Conservation (phyloP, 2,329 filamentous ascomycete genomes). For the Pleoardoris graminearum region DNA sequence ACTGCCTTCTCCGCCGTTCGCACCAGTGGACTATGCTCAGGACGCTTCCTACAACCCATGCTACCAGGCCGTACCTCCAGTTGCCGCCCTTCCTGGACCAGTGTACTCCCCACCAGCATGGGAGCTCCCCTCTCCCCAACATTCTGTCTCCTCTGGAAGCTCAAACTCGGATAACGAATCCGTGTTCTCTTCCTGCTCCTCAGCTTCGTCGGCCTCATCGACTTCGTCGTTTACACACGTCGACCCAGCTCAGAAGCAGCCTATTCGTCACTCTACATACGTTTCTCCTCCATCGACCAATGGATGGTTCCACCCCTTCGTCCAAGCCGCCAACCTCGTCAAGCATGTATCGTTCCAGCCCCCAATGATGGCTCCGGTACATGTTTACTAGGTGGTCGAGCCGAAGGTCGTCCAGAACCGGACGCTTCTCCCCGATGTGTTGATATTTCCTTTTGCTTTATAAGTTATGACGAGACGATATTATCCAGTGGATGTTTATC, state of each 20-base stretch:
- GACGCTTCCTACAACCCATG: conserved; percentile 35
- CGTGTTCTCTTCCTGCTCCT: conserved; percentile 46
- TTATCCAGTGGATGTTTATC: conserved; percentile 26
- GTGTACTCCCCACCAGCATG: conserved; percentile 34
- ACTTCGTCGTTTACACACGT: conserved; percentile 41
- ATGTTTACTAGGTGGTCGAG: conserved; percentile 37
- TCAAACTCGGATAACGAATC: conserved; percentile 47
- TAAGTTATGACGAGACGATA: conserved; percentile 46
- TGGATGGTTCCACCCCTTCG: conserved; percentile 47
- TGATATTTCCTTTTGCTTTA: conserved; percentile 33
- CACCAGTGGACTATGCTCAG: conserved; percentile 44
- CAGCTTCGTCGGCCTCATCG: conserved; percentile 42
- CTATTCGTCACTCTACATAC: conserved; percentile 41
- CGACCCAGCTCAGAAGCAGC: conserved; percentile 33
- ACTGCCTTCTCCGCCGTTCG: conserved; percentile 50
- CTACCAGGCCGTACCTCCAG: conserved; percentile 36
- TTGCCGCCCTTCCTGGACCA: conserved; percentile 38
- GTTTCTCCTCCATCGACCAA: conserved; percentile 41
- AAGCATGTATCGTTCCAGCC: conserved; percentile 48
- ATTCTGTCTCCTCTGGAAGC: conserved; percentile 43
- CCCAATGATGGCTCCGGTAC: conserved; percentile 43
- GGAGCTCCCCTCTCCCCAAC: conserved; percentile 29
- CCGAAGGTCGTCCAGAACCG: conserved; percentile 14
- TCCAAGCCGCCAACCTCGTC: conserved; percentile 46
- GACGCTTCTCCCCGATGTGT: conserved; percentile 41